Evolutionary conservation across 2,329 filamentous ascomycete species (phyloP).

Genomic region (Tolypocladium cylindrosporum): DNA sequence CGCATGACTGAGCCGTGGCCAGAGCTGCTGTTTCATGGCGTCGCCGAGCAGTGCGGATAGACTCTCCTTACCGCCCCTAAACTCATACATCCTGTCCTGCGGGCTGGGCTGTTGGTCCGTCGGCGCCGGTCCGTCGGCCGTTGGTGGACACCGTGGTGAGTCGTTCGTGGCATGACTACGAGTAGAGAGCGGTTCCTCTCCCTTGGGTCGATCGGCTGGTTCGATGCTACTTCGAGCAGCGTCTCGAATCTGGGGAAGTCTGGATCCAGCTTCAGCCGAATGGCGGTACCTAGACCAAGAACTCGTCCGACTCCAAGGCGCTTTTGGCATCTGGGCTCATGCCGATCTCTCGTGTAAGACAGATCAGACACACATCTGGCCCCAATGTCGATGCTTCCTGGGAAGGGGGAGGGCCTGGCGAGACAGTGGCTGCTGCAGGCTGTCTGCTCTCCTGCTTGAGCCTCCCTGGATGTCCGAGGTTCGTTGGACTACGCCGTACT

Average conservation of each 20-base stretch:
- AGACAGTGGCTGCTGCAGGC: neutral
- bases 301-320: neutral
- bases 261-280: neutral
- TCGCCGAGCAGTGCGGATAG: neutral
- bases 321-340: neutral
- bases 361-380: neutral
- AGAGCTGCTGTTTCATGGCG: no score
- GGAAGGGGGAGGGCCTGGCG: neutral
- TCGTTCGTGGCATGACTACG: neutral
- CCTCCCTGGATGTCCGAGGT: neutral
- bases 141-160: neutral
- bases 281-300: neutral
- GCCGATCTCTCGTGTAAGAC: neutral
- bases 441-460: neutral
- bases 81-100: neutral
- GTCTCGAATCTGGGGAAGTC: neutral
- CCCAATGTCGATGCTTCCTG: neutral
- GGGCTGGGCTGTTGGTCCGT: neutral
- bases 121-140: neutral
- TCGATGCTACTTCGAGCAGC: neutral
- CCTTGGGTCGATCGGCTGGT: neutral
- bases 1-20: neutral
- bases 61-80: neutral
- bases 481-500: neutral
- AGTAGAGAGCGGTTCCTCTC: neutral